Conservation (phyloP, 176 grass and related monocot species). For the Areca catechu region DNA sequence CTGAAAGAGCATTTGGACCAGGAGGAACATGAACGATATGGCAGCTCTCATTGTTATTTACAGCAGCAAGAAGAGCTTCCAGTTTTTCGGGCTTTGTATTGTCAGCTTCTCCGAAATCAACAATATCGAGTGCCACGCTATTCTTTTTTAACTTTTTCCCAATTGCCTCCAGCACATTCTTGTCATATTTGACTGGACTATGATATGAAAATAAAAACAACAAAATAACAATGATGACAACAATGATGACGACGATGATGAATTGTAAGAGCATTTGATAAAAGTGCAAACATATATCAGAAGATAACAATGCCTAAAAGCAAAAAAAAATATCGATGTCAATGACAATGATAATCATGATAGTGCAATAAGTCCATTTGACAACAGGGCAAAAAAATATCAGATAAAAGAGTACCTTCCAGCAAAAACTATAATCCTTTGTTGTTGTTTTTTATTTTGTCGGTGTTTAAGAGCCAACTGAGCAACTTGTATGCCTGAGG, state of each 20-base stretch:
- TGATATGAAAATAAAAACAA: too few relatives aligned
- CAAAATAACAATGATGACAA: too few relatives aligned
- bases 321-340: too few relatives aligned
- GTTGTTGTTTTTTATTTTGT: conserved; percentile 97
- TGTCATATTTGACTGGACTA: conserved; percentile 84
- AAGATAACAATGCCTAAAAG: too few relatives aligned
- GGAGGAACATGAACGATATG: conserved; percentile 88
- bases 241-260: too few relatives aligned
- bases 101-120: conserved; percentile 93
- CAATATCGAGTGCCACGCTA: conserved; percentile 87
- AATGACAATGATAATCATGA: too few relatives aligned
- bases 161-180: conserved; percentile 70
- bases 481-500: conserved; percentile 82
- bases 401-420: conserved; percentile 54
- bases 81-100: conserved; percentile 89
- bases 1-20: conserved; percentile 65
- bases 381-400: too few relatives aligned
- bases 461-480: conserved; percentile 94
- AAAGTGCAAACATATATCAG: not conserved
- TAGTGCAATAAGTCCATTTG: too few relatives aligned
- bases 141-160: conserved; percentile 98
- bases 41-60: conserved; percentile 78
- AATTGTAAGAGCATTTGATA: too few relatives aligned
- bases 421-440: conserved; percentile 93
- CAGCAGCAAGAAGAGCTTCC: conserved; percentile 55